Percentiles rank a stretch among this genome's conserved stretches.
Evolutionary conservation across 1,284 basidiomycete species (phyloP).

Genomic region (Inonotus obliquus): DNA sequence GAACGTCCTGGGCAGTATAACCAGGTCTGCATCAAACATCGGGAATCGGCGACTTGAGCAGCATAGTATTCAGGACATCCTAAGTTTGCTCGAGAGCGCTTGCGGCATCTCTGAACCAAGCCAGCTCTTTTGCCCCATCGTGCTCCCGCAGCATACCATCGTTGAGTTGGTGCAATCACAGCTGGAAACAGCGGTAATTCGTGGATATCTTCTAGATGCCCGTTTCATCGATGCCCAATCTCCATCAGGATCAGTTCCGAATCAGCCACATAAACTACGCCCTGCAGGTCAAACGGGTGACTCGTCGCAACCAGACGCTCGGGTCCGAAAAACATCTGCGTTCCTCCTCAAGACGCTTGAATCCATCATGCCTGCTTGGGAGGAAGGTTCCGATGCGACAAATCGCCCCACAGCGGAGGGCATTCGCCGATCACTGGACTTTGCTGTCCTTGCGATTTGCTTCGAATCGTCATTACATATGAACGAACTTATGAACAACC

Average conservation of each 20-base stretch:
- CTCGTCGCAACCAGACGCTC: conserved; percentile 40
- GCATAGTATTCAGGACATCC: conserved; percentile 54
- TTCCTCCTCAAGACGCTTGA: conserved; percentile 62
- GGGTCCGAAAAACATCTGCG: conserved; percentile 61
- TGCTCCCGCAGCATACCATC: conserved; percentile 64
- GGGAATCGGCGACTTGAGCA: conserved; percentile 41
- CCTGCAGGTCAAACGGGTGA: conserved; percentile 22
- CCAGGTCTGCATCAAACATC: not conserved
- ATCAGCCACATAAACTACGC: conserved; percentile 20
- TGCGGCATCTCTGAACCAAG: conserved; percentile 49
- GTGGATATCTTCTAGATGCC: conserved; percentile 65
- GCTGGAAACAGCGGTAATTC: conserved; percentile 51
- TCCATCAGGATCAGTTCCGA: conserved; percentile 17
- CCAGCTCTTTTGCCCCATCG: conserved; percentile 40
- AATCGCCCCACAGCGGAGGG: conserved; percentile 50
- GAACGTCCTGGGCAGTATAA: conserved; percentile 33
- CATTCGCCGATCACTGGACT: conserved; percentile 63
- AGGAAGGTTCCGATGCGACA: conserved; percentile 31
- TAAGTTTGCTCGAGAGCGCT: conserved; percentile 59
- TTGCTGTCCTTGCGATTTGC: conserved; percentile 55
- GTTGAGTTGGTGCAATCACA: conserved; percentile 59
- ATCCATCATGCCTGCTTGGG: conserved; percentile 45
- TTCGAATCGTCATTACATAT: conserved; percentile 65
- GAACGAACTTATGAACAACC: conserved; percentile 57
- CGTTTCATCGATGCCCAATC: conserved; percentile 41